A percentile compares a stretch with the other conserved stretches of the same genome.
Conservation (phyloP, 2,329 filamentous ascomycete species). For the Tolypocladium pustulatum region DNA sequence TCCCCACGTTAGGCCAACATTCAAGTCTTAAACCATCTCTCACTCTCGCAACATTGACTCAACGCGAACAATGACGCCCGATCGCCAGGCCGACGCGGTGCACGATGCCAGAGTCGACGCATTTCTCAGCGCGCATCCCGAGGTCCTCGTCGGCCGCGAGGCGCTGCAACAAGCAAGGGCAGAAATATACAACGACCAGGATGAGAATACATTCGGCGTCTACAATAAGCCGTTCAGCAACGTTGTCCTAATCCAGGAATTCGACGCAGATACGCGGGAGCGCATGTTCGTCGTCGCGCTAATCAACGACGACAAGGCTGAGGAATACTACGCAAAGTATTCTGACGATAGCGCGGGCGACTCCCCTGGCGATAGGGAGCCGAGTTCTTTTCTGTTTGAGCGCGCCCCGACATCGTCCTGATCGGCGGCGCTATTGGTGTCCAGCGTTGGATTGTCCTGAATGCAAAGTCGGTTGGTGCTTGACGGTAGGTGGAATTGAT, state of each 20-base stretch:
- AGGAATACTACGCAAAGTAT: neutral
- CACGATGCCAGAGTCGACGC: no score
- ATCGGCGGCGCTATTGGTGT: neutral
- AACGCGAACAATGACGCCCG: no score
- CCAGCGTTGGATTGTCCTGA: neutral
- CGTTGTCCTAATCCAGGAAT: neutral
- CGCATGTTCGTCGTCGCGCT: neutral
- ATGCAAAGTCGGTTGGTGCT: neutral
- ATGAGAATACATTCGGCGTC: neutral
- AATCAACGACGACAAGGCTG: neutral
- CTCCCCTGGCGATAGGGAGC: neutral
- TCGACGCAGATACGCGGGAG: neutral
- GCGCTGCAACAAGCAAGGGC: neutral
- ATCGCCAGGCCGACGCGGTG: no score
- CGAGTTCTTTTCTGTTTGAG: neutral
- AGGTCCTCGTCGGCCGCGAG: no score
- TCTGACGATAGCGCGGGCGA: neutral
- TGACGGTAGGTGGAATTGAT: neutral
- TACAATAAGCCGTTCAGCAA: neutral
- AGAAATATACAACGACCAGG: neutral
- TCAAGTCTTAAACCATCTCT: no score
- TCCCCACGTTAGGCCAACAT: no score
- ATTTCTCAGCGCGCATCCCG: no score
- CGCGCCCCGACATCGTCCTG: neutral
- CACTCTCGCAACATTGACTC: no score